phyloP scores from a whole-genome alignment of 768 basidiomycete genomes.

The Austroboletus eburneus region DNA sequence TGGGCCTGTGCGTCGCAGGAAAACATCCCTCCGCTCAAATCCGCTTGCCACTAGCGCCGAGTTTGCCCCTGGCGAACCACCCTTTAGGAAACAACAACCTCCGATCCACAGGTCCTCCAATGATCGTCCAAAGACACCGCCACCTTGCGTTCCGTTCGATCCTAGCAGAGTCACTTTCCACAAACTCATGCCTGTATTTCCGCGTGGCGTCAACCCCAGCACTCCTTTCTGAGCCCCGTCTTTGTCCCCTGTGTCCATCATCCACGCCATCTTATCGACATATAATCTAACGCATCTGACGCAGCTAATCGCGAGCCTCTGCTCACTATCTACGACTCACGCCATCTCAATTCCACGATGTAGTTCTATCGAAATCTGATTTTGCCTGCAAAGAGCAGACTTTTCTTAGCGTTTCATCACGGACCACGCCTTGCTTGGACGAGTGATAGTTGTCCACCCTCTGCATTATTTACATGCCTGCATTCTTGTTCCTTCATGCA shows the following conservation, averaged over 20 bases:
- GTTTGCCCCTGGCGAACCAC: conserved; percentile 10
- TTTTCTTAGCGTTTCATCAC: conserved; percentile 19
- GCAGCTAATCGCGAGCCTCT: conserved; percentile 27
- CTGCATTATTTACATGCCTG: conserved; percentile 17
- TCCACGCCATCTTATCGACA: conserved; percentile 24
- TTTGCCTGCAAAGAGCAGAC: conserved; percentile 18
- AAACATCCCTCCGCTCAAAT: conserved; percentile 47
- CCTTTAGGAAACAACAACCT: conserved; percentile 14
- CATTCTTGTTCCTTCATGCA: conserved; percentile 22
- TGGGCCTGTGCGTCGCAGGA: conserved; percentile 60
- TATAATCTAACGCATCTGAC: conserved; percentile 29
- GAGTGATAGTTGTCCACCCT: conserved; percentile 17
- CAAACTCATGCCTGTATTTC: conserved; percentile 60
- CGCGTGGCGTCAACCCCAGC: conserved; percentile 21
- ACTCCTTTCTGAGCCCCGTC: conserved; percentile 9
- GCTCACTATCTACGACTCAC: conserved; percentile 18
- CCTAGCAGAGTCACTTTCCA: conserved; percentile 49
- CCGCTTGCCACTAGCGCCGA: conserved; percentile 36
- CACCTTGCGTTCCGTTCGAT: conserved; percentile 37
- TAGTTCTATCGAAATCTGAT: conserved; percentile 25
- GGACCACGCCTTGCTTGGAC: conserved; percentile 31
- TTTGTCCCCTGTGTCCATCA: conserved; percentile 4
- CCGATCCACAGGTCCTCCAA: conserved; percentile 30
- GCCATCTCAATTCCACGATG: conserved; percentile 27
- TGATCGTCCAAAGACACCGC: conserved; percentile 31